These are phyloP conservation scores for Mycosphaerelloides madeirae DNA, from an alignment of 2,329 filamentous ascomycete species.

Conservation along the genomic window DNA sequence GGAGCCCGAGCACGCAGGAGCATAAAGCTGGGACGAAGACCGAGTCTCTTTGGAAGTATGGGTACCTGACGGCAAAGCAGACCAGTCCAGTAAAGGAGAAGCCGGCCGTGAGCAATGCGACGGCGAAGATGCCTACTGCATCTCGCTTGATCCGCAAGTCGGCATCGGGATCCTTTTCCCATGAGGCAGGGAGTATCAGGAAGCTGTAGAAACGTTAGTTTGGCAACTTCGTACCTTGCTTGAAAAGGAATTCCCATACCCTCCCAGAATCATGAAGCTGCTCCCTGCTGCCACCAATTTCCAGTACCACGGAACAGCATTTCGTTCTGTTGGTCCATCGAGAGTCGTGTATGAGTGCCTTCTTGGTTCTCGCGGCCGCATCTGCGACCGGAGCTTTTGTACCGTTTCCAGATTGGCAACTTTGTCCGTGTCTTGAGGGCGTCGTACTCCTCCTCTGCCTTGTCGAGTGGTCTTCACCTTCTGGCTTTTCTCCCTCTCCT, in stretches of 20 bases:
- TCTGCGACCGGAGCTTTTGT: conserved; percentile 19
- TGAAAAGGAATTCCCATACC: conserved; percentile 33
- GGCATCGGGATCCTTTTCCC: conserved; percentile 32
- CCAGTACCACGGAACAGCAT: conserved; percentile 45
- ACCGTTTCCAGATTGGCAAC: conserved; percentile 21
- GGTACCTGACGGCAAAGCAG: conserved; percentile 44
- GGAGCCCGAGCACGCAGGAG: conserved; percentile 44
- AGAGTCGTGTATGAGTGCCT: conserved; percentile 28
- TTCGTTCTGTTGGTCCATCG: conserved; percentile 21
- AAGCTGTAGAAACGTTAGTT: conserved; percentile 35
- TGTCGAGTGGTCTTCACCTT: too few relatives aligned
- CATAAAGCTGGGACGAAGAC: conserved; percentile 44
- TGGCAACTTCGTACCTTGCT: not conserved
- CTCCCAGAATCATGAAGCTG: conserved; percentile 47
- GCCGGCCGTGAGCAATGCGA: conserved; percentile 45
- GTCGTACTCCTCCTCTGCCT: not conserved
- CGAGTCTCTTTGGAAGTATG: conserved; percentile 44
- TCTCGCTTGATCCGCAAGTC: conserved; percentile 38
- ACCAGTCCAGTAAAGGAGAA: conserved; percentile 47
- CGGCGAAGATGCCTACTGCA: conserved; percentile 42
- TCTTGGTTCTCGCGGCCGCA: conserved; percentile 24
- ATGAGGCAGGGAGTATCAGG: conserved; percentile 47
- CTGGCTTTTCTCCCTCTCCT: too few relatives aligned
- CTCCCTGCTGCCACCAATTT: conserved; percentile 40
- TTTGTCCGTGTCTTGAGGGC: not conserved